Base-by-base conservation (phyloP, 2,329 filamentous ascomycete species). In the Penicillium sp. region DNA sequence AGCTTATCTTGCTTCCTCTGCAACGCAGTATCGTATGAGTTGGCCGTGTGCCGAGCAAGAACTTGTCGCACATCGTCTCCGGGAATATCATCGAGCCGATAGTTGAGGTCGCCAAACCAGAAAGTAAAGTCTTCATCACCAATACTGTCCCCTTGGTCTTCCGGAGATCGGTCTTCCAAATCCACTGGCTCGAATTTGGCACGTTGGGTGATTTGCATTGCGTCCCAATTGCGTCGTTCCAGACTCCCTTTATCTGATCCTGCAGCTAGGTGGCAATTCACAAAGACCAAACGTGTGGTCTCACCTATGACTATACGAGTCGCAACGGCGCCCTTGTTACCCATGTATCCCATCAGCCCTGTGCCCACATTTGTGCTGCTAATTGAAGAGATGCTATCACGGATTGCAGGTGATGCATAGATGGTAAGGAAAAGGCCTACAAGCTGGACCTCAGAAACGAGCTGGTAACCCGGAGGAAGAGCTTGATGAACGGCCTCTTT, bases 41-140 rank as follows among this genome's bases (percentile, higher is more conserved):
- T 92, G 37, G 85, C 84, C 0, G 91, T 90, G 75, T 97, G 94
- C 4, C 97, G 83, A 72, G 89, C 91, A 40, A 99, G 82, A 7
- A 98, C 81, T 53, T 91, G 87, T 35, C 94, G 86, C 51, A 99
- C 95, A 74, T 99, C 95, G 40, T 95, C 91, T 0, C 93, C 93
- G 0, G 94, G 91, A 53, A 98, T 86, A 49, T 90, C 91, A 55
- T 96, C 92, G 0, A 99, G 84, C 35, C 95, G 88, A 73, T 97
- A 99, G 75, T 99, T 99, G 45, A 99, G 83, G 76, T 99, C 95
- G 7, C 95, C 95, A 72, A 97, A 91, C 92, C 94, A 98, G 72
- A 99, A 97, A 0, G 89, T 88, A 78, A 97, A 93, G 73, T 99
- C 95, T 67, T 96, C 94, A 42, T 96, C 91, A 0, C 92, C 93